Evolutionary conservation across 2,329 filamentous ascomycete species (phyloP).

Genomic region (Sclerotinia spermophila): DNA sequence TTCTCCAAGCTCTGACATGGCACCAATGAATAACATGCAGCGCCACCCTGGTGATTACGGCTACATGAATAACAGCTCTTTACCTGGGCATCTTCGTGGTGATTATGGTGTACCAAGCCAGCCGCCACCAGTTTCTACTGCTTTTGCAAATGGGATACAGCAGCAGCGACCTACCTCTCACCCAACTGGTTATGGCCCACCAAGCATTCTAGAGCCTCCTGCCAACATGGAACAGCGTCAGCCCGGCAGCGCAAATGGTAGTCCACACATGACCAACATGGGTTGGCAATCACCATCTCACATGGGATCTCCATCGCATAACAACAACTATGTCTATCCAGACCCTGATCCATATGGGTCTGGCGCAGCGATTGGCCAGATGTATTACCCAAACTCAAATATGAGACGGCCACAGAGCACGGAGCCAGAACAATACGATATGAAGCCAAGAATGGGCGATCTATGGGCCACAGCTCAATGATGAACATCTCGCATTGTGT

Average conservation of each 20-base stretch:
- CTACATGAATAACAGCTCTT: constrained; percentile 73
- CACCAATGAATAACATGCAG: constrained; percentile 62
- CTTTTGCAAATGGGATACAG: constrained; percentile 48
- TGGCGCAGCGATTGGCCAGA: constrained; percentile 54
- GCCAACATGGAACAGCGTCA: constrained; percentile 68
- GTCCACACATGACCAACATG: constrained; percentile 70
- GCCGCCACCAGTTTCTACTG: constrained; percentile 55
- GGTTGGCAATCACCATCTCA: constrained; percentile 87
- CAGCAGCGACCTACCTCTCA: constrained; percentile 74
- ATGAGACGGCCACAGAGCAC: constrained; percentile 73
- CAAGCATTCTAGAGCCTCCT: constrained; percentile 67
- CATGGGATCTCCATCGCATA: constrained; percentile 55
- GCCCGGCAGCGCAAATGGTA: constrained; percentile 68
- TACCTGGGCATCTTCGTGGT: constrained; percentile 77
- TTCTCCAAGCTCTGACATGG: constrained; percentile 74
- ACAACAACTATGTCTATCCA: constrained; percentile 70
- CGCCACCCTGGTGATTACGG: constrained; percentile 55
- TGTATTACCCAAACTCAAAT: constrained; percentile 69
- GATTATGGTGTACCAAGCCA: constrained; percentile 54
- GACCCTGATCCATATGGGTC: constrained; percentile 74
- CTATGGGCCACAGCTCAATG: constrained; percentile 52
- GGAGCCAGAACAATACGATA: constrained; percentile 64
- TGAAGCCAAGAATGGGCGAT: constrained; percentile 54
- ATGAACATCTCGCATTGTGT: constrained; percentile 14
- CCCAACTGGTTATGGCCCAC: constrained; percentile 76